Conservation (phyloP, 2,329 filamentous ascomycete genomes). For the Trichophyton schoenleinii region DNA sequence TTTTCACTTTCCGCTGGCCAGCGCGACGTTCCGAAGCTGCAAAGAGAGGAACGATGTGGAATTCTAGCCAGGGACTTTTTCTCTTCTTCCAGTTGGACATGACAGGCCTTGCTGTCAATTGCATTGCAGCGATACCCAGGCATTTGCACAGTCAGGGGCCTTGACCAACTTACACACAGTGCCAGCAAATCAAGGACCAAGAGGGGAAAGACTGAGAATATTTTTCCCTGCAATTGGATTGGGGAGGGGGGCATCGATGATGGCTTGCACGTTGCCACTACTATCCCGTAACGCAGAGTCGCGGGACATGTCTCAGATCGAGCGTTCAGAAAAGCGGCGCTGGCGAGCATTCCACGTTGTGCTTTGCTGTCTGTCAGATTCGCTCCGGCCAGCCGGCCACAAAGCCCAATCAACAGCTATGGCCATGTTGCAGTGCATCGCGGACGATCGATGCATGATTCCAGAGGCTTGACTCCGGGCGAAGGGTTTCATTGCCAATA, state of each 20-base stretch:
- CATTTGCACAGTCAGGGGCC: background rate
- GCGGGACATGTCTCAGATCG: constrained; percentile 1
- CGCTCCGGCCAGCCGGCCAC: background rate
- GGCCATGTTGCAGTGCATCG: background rate
- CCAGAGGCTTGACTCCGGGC: background rate
- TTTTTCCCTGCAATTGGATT: background rate
- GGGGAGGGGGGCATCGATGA: background rate
- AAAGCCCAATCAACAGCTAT: background rate
- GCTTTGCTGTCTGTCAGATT: background rate
- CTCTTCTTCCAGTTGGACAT: background rate
- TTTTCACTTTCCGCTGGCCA: constrained; percentile 1
- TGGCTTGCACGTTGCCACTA: background rate
- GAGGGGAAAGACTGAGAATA: background rate
- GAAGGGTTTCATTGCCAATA: background rate
- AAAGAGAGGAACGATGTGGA: background rate
- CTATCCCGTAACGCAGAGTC: background rate
- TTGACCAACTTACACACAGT: background rate
- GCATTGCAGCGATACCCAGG: background rate
- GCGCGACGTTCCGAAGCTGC: background rate
- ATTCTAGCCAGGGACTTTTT: background rate
- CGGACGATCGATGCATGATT: background rate
- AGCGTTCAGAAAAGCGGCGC: background rate
- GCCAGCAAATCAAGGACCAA: background rate
- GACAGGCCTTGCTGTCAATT: background rate
- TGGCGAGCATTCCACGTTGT: background rate